Evolutionary conservation across 2,329 filamentous ascomycete genomes (phyloP).

Genomic region (Sclerotinia nivalis): DNA sequence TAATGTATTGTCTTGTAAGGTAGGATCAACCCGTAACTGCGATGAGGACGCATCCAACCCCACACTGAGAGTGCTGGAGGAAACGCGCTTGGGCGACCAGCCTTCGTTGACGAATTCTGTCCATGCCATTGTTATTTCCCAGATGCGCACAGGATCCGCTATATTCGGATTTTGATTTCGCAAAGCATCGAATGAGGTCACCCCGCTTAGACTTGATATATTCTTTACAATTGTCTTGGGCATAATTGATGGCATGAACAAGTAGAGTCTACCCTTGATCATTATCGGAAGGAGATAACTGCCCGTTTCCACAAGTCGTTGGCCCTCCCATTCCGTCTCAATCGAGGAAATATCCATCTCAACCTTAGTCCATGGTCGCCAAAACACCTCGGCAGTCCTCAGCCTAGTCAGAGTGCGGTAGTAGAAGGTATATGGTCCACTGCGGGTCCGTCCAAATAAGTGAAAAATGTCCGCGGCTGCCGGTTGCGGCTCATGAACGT

Average conservation of each 20-base stretch:
- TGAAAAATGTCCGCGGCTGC: background rate
- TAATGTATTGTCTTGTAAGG: background rate
- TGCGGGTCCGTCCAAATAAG: background rate
- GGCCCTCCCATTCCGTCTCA: slow-evolving; percentile 3
- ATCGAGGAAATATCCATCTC: background rate
- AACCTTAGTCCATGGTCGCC: slow-evolving; percentile 4
- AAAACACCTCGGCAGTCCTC: background rate
- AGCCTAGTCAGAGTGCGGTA: background rate
- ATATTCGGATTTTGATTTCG: background rate
- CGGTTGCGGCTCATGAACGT: background rate
- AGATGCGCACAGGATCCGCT: background rate
- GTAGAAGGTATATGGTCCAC: background rate
- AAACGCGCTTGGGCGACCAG: background rate
- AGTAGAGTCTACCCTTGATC: background rate
- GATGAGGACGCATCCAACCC: background rate
- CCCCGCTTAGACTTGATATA: background rate
- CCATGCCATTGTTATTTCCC: slow-evolving; percentile 3
- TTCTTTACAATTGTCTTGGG: background rate
- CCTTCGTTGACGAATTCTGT: slow-evolving; percentile 33
- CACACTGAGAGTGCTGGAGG: background rate
- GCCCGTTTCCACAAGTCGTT: background rate
- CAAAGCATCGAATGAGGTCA: background rate
- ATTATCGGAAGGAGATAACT: background rate
- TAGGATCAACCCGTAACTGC: background rate
- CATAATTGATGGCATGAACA: background rate